Evolutionary conservation across 257 asterid species (phyloP).

Genomic region (Penstemon eatonii): DNA sequence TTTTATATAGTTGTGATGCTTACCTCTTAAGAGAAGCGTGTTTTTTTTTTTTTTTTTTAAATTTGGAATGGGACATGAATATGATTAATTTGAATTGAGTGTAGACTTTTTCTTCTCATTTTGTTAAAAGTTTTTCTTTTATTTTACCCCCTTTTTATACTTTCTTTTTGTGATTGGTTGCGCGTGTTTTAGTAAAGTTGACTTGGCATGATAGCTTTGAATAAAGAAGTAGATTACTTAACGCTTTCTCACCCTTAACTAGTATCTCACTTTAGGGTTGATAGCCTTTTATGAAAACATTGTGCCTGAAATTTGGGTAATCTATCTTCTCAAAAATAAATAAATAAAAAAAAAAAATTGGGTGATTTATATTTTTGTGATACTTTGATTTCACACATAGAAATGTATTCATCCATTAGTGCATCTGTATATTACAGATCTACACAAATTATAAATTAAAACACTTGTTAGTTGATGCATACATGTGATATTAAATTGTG

Average conservation of each 20-base stretch:
- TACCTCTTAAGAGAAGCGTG: slow-evolving; percentile 44
- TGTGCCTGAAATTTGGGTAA: slow-evolving; percentile 29
- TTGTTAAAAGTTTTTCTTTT: slow-evolving; percentile 24
- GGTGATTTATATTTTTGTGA: not conserved
- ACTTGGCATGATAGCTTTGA: slow-evolving; percentile 31
- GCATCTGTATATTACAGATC: too few relatives aligned
- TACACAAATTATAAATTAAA: too few relatives aligned
- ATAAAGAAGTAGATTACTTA: not conserved
- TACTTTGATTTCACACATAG: not conserved
- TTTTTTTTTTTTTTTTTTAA: slow-evolving; percentile 18
- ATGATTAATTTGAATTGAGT: slow-evolving; percentile 39
- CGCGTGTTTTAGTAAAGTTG: slow-evolving; percentile 38
- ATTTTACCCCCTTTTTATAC: slow-evolving; percentile 10
- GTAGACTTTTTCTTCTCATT: slow-evolving; percentile 44
- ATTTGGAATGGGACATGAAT: slow-evolving; percentile 37
- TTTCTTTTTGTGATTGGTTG: slow-evolving; percentile 23
- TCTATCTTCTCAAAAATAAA: not conserved
- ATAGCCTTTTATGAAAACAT: slow-evolving; percentile 10
- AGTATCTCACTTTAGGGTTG: slow-evolving; percentile 17
- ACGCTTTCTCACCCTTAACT: slow-evolving; percentile 21
- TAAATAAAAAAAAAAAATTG: too few relatives aligned
- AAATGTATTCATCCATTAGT: too few relatives aligned
- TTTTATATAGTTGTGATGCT: slow-evolving; percentile 43
- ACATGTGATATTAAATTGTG: too few relatives aligned
- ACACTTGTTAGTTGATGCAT: too few relatives aligned